phyloP scores from a whole-genome alignment of 495 filamentous ascomycete genomes.

The Annulohypoxylon bovei region DNA sequence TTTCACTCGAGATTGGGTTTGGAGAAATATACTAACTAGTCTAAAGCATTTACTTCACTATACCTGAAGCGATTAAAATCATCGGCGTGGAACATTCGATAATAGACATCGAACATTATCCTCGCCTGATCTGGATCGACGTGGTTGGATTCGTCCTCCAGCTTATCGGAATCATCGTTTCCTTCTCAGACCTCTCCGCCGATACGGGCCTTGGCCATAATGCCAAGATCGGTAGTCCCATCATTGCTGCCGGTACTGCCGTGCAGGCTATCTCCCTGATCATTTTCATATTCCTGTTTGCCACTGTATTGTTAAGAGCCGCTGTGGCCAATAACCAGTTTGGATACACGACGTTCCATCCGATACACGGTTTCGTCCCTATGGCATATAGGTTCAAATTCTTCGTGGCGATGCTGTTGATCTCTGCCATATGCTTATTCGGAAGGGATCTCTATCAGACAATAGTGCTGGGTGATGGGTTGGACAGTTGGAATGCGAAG shows the following conservation, averaged over 20 bases:
- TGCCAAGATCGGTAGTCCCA: conserved; percentile 23
- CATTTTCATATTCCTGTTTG: conserved; percentile 22
- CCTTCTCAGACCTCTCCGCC: conserved; percentile 38
- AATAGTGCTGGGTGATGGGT: conserved; percentile 43
- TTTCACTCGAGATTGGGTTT: neutral
- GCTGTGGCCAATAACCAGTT: conserved; percentile 26
- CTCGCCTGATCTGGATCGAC: conserved; percentile 31
- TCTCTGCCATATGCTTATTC: conserved; percentile 32
- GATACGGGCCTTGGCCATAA: conserved; percentile 31
- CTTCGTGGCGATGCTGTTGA: conserved; percentile 33
- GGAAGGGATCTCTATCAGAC: conserved; percentile 30
- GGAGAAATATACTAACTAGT: conserved; percentile 15
- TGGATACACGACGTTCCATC: conserved; percentile 41
- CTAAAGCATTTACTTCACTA: conserved; percentile 34
- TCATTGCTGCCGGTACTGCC: conserved; percentile 30
- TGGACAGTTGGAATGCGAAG: conserved; percentile 36
- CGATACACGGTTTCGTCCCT: conserved; percentile 31
- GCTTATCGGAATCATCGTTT: conserved; percentile 30
- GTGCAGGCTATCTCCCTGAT: conserved; percentile 33
- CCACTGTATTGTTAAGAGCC: conserved; percentile 30
- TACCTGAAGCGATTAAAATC: conserved; percentile 33
- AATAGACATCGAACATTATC: conserved; percentile 21
- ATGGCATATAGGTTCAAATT: conserved; percentile 40
- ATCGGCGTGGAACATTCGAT: conserved; percentile 33
- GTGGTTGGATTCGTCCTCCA: conserved; percentile 31